Evolutionary conservation across 2,329 filamentous ascomycete genomes (phyloP), one percentile per base, ranked within the genome.

Genomic region (Diaporthe citri): DNA sequence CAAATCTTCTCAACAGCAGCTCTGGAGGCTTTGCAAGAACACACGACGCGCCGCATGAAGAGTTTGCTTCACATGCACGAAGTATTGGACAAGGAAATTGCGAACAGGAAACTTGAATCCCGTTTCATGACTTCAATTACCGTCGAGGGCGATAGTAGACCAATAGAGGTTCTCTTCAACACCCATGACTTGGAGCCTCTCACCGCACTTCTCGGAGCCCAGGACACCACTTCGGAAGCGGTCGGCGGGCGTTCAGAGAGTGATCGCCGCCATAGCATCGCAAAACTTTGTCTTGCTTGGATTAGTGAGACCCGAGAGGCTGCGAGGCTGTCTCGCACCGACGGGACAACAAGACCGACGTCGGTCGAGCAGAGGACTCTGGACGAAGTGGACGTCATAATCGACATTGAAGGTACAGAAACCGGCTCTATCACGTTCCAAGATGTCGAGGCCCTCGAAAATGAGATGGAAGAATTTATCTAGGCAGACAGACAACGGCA

Each of bases 1-100:
- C 46, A 55, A 22, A 10, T 4, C 2, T 25, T 72, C n/a, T 72
- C 70, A 12, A 72, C 57, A 43, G 56, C 57, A 41, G 17, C 70
- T 46, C 51, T 72, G 25, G 57, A 64, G 39, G n/a, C 60, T 25
- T 8, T 64, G 25, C 46, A 43, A 43, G 70, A 55, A 25, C 46
- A 64, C 25, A 17, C 57, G 2, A 41, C 4, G 4, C 28, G 48
- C 8, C 46, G 51, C 17, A 64, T 62, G 57, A 20, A 41, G 56
- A 25, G 34, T 6, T 43, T 72, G 5, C 56, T 62, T 6, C 48
- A 64, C 9, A 10, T 55, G 10, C 25, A 64, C 12, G 34, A 55
- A 4, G 20, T 64, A 1, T 34, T 62, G 20, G 22, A 55, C 3
- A 64, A 51, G 46, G 70, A 72, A 10, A 28, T 72, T 10, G 17